A percentile compares a stretch with the other conserved stretches of the same genome.
phyloP scores from a whole-genome alignment of 2,329 filamentous ascomycete genomes.

The Meredithiella fracta region DNA sequence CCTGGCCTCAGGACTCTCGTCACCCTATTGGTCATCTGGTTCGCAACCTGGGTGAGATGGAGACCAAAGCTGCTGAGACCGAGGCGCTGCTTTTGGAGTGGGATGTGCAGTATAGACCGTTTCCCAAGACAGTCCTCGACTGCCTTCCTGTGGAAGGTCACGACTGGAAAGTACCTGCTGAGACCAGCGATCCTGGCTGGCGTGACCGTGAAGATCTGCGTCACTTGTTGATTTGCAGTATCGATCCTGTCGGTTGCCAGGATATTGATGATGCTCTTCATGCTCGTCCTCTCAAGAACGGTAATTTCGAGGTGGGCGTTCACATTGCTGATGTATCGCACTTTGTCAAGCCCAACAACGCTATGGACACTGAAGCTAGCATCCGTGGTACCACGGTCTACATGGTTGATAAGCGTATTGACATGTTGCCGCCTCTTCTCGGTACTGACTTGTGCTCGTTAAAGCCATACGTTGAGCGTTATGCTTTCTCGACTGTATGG shows the following conservation, averaged over 20 bases:
- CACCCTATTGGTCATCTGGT: conserved; percentile 91
- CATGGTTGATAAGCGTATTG: conserved; percentile 95
- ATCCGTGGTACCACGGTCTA: conserved; percentile 93
- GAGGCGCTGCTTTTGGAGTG: conserved; percentile 88
- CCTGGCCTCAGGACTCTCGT: conserved; percentile 84
- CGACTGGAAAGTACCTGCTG: conserved; percentile 79
- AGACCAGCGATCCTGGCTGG: conserved; percentile 71
- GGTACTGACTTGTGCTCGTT: conserved; percentile 92
- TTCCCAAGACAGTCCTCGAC: conserved; percentile 87
- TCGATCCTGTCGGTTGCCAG: conserved; percentile 88
- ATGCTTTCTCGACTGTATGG: conserved; percentile 74
- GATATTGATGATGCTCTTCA: conserved; percentile 97
- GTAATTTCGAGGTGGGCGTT: conserved; percentile 89
- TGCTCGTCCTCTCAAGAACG: conserved; percentile 67
- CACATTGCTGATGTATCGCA: conserved; percentile 99
- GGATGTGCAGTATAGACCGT: conserved; percentile 94
- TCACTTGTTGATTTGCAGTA: conserved; percentile 82
- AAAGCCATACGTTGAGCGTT: conserved; percentile 94
- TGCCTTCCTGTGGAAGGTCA: conserved; percentile 85
- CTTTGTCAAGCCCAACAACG: conserved; percentile 91
- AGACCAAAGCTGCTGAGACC: conserved; percentile 95
- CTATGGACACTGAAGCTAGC: conserved; percentile 92
- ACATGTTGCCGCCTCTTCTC: conserved; percentile 94
- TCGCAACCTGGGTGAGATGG: conserved; percentile 77
- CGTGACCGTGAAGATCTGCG: conserved; percentile 68